Conservation (phyloP, 257 asterid genomes). For the Nemophila menziesii region DNA sequence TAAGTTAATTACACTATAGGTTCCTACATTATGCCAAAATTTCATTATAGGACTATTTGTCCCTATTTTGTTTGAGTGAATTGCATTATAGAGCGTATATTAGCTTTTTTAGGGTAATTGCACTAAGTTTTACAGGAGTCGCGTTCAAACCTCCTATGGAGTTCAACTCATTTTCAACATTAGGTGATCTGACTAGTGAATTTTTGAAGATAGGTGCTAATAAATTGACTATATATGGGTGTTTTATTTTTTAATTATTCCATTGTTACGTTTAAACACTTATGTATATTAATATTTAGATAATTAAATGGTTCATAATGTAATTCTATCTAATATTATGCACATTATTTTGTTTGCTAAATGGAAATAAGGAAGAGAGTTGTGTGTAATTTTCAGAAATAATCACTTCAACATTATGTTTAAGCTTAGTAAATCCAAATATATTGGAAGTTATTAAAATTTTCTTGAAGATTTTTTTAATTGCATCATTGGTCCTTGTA, state of each 20-base stretch:
- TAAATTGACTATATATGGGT: conserved; percentile 87
- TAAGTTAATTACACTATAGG: too few species aligned
- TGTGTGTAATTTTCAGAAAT: conserved; percentile 91
- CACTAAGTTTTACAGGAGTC: neutral
- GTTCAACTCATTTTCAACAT: conserved; percentile 17
- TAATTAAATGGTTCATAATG: conserved; percentile 16
- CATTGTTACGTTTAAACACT: conserved; percentile 7
- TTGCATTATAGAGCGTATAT: too few species aligned
- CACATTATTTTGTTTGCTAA: conserved; percentile 87
- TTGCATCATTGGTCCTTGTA: conserved; percentile 18
- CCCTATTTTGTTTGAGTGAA: too few species aligned
- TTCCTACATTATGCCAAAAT: too few species aligned
- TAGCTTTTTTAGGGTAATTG: neutral
- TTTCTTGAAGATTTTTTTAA: neutral
- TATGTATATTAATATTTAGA: conserved; percentile 10
- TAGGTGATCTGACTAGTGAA: conserved; percentile 63
- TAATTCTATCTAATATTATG: conserved; percentile 9
- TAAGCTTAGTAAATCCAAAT: conserved; percentile 44
- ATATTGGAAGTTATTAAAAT: neutral
- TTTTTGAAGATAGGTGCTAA: conserved; percentile 89
- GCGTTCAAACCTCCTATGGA: conserved; percentile 1
- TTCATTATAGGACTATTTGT: too few species aligned
- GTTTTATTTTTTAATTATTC: conserved; percentile 19
- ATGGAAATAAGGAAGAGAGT: conserved; percentile 83
- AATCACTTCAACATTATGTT: conserved; percentile 98